Evolutionary conservation across 179 eudicot genomes (phyloP).

Genomic region (Beta lomatogona): DNA sequence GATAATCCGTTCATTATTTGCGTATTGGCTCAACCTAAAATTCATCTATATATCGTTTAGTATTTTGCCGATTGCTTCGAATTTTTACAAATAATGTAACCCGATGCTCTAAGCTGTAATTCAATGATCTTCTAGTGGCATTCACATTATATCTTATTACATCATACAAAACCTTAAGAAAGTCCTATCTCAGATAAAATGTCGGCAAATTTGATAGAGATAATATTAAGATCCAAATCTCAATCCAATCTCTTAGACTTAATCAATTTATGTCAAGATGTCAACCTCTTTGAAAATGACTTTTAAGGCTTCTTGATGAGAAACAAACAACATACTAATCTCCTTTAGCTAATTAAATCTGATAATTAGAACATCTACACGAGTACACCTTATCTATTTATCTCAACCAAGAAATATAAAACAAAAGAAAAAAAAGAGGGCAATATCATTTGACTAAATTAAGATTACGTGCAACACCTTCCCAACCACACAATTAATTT

Average conservation of each 20-base stretch:
- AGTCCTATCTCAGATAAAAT: neutral
- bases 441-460: neutral
- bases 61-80: too few relatives aligned
- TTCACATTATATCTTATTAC: too few relatives aligned
- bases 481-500: slow-evolving; percentile 9
- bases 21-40: too few relatives aligned
- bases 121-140: too few relatives aligned
- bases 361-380: neutral
- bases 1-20: too few relatives aligned
- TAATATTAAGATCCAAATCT: neutral
- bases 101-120: too few relatives aligned
- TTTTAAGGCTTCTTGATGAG: neutral
- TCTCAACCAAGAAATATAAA: neutral
- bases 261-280: neutral
- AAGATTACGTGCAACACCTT: neutral
- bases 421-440: neutral
- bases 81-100: too few relatives aligned
- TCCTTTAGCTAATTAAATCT: neutral
- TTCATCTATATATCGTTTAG: too few relatives aligned
- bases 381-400: neutral
- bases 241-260: neutral
- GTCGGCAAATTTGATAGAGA: neutral
- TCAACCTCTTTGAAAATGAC: slow-evolving; percentile 12
- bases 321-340: neutral
- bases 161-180: neutral